Evolutionary conservation across 805 yeast genomes (phyloP), one percentile per base, ranked within the genome.

Genomic region (Candida sithepensis): DNA sequence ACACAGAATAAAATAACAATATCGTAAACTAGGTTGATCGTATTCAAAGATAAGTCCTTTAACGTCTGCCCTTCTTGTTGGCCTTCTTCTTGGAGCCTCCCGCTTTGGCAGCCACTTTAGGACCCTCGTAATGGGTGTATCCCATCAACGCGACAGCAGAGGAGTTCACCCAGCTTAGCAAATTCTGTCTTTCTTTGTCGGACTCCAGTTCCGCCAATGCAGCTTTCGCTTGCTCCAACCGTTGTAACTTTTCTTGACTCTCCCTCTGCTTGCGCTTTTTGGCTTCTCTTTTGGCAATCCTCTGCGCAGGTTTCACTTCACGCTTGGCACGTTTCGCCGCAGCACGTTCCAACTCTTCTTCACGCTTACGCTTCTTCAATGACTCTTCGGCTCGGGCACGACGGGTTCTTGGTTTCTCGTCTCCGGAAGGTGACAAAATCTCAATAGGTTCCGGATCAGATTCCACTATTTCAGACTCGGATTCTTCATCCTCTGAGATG

Each of bases 151-250:
- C 84, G 14, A 74, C 53, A 1, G 88, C 86, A 16, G 72, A 65
- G 8, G 80, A 72, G 56, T 83, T 83, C 22, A 80, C 81, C 88
- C 88, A 83, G 47, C 78, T 80, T 2, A 73, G 58, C 28, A 81
- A 79, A 44, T 82, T 64, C 19, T 69, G 67, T 43, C 68, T 57
- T 48, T 71, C 79, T 45, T 74, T 67, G 20, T 74, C 72, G 13
- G 65, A 60, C 41, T 61, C 58, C 50, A 74, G 57, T 10, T 63
- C 60, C 1, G 54, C 61, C 46, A 78, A 54, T 32, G 61, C 58
- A 22, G 55, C 56, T 41, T 52, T 51, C 2, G 68, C 63, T 2
- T 52, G 46, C 13, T 56, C 63, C 14, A 63, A 42, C 8, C 51
- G 47, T 20, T 50, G 48, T 10, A 61, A 55, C 45, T 67, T 70